A percentile compares a stretch with the other conserved stretches of the same genome.
These are phyloP conservation scores for Fagus sylvatica DNA, from an alignment of 306 rosid species.

Conservation along the genomic window DNA sequence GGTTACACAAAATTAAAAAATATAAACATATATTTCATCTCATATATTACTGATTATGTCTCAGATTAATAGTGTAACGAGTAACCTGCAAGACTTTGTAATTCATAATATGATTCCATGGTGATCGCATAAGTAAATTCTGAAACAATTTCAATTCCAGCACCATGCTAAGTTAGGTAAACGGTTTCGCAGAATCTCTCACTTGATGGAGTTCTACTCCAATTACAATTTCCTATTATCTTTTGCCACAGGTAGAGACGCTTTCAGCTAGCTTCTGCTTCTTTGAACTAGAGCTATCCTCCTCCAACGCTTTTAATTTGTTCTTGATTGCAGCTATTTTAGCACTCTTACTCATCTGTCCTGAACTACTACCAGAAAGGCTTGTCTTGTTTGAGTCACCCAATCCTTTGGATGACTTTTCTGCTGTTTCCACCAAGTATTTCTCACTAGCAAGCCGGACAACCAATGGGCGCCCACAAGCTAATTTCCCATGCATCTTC, in stretches of 20 bases:
- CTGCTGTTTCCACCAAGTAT: slow-evolving; percentile 38
- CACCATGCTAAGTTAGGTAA: background rate
- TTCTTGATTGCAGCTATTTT: slow-evolving; percentile 96
- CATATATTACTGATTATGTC: too few relatives aligned
- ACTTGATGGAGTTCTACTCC: background rate
- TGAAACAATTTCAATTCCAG: background rate
- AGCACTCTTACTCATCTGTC: slow-evolving; percentile 65
- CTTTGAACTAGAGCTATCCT: slow-evolving; percentile 63
- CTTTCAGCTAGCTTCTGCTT: slow-evolving; percentile 65
- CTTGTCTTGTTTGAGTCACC: slow-evolving; percentile 54
- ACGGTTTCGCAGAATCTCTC: background rate
- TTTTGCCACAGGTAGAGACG: slow-evolving; percentile 29
- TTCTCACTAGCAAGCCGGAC: slow-evolving; percentile 80
- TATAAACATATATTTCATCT: too few relatives aligned
- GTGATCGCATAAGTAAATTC: background rate
- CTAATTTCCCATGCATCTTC: slow-evolving; percentile 94
- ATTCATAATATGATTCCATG: too few relatives aligned
- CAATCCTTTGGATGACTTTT: slow-evolving; percentile 35
- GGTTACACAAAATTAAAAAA: too few relatives aligned
- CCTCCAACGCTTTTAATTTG: slow-evolving; percentile 79
- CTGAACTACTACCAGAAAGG: slow-evolving; percentile 36
- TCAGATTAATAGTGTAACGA: too few relatives aligned
- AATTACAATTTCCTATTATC: slow-evolving; percentile 6
- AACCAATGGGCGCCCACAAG: slow-evolving; percentile 82
- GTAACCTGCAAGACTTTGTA: too few relatives aligned